Evolutionary conservation across 164 flowering plant genomes (phyloP).

Genomic region (Aristolochia fimbriata): DNA sequence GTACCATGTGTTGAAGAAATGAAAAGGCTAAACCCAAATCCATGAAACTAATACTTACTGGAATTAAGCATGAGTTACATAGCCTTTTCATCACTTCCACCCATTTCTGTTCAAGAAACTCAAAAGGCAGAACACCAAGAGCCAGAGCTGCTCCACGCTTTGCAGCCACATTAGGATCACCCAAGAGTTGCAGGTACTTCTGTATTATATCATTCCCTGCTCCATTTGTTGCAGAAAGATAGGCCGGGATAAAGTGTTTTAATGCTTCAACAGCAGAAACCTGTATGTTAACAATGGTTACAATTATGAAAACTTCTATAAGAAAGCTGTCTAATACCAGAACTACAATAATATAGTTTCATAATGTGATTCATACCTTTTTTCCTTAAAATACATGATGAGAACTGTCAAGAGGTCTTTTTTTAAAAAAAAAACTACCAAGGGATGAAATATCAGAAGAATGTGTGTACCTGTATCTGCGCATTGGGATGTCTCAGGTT

Average conservation of each 20-base stretch:
- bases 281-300: constrained; percentile 20
- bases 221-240: constrained; percentile 25
- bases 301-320: too few relatives aligned
- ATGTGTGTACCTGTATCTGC: constrained; percentile 63
- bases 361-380: too few relatives aligned
- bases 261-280: constrained; percentile 78
- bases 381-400: too few relatives aligned
- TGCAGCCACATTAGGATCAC: constrained; percentile 75
- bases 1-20: background rate
- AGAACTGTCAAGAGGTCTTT: too few relatives aligned
- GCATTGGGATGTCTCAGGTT: constrained; percentile 93
- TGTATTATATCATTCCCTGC: constrained; percentile 25
- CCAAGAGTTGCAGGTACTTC: constrained; percentile 58
- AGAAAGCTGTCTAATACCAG: too few relatives aligned
- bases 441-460: background rate
- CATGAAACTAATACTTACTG: constrained; percentile 32
- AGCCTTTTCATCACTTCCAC: constrained; percentile 60
- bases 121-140: constrained; percentile 63
- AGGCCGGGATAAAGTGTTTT: constrained; percentile 50
- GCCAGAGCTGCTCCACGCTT: constrained; percentile 95
- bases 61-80: constrained; percentile 56
- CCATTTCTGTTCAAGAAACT: constrained; percentile 56
- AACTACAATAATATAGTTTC: too few relatives aligned
- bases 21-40: background rate
- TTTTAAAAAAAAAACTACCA: too few relatives aligned